Evolutionary conservation across 495 filamentous ascomycete genomes (phyloP).

Genomic region (Aspergillus saccharolyticus): DNA sequence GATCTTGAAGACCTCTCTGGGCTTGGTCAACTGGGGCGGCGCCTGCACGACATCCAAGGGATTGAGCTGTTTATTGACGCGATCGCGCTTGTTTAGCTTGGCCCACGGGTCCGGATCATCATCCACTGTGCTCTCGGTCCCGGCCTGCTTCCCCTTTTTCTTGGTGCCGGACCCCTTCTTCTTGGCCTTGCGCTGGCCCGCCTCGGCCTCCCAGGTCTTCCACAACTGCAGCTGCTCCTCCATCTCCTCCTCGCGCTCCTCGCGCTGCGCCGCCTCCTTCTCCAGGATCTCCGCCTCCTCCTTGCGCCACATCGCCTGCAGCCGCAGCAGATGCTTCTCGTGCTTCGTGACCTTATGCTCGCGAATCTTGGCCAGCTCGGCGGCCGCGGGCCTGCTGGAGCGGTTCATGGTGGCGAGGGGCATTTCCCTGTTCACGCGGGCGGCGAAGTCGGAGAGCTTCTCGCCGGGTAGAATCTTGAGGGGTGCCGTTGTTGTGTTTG

Average conservation of each 20-base stretch:
- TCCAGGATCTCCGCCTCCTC: constrained; percentile 62
- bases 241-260: constrained; percentile 50
- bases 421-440: constrained; percentile 80
- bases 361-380: constrained; percentile 37
- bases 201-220: constrained; percentile 46
- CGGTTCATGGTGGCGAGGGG: constrained; percentile 62
- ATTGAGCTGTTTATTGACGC: constrained; percentile 44
- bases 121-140: constrained; percentile 26
- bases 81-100: constrained; percentile 55
- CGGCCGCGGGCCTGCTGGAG: constrained; percentile 19
- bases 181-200: constrained; percentile 49
- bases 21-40: constrained; percentile 68
- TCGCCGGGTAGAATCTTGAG: constrained; percentile 79
- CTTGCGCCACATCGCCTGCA: constrained; percentile 77
- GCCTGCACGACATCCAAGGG: constrained; percentile 77
- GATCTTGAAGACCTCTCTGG: constrained; percentile 66
- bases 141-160: constrained; percentile 37
- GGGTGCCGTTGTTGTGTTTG: neutral
- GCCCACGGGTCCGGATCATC: constrained; percentile 78
- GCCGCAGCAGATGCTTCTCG: constrained; percentile 73
- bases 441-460: constrained; percentile 71
- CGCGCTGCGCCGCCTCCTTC: constrained; percentile 60
- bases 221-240: constrained; percentile 46
- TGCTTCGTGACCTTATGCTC: constrained; percentile 67
- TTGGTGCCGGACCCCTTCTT: constrained; percentile 46